These are phyloP conservation scores for Colletotrichum eremochloae DNA, from an alignment of 2,329 filamentous ascomycete species.

Conservation along the genomic window DNA sequence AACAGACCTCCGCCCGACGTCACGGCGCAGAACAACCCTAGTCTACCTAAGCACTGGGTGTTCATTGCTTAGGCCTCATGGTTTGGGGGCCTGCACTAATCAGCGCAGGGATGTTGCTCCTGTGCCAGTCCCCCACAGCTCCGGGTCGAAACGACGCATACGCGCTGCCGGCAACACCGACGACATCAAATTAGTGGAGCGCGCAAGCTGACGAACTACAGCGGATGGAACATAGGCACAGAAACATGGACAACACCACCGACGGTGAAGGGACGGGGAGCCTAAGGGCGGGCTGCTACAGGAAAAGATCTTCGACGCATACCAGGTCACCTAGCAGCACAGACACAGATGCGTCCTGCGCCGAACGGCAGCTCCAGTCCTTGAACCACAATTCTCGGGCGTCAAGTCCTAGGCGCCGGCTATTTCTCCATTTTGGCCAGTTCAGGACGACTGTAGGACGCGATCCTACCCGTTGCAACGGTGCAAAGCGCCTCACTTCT, in stretches of 20 bases:
- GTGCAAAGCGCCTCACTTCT: neutral
- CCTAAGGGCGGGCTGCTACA: neutral
- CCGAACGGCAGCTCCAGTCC: neutral
- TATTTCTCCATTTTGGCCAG: neutral
- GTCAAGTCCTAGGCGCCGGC: neutral
- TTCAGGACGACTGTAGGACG: conserved; percentile 1
- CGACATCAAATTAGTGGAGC: neutral
- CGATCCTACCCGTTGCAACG: conserved; percentile 4
- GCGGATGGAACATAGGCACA: neutral
- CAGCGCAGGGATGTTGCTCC: neutral
- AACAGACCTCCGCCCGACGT: neutral
- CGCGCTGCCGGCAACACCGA: conserved; percentile 14
- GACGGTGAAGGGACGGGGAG: neutral
- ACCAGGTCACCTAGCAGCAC: conserved; percentile 13
- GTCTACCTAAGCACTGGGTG: neutral
- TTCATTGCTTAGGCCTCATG: neutral
- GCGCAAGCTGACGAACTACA: neutral
- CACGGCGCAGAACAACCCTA: neutral
- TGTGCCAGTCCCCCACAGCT: conserved; percentile 8
- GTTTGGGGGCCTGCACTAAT: neutral
- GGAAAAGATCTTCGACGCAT: conserved; percentile 6
- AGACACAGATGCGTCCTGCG: neutral
- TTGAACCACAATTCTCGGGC: conserved; percentile 18
- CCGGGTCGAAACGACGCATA: neutral
- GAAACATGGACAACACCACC: neutral